Evolutionary conservation across 2,329 filamentous ascomycete genomes (phyloP).

Genomic region (Fusarium metavorans): DNA sequence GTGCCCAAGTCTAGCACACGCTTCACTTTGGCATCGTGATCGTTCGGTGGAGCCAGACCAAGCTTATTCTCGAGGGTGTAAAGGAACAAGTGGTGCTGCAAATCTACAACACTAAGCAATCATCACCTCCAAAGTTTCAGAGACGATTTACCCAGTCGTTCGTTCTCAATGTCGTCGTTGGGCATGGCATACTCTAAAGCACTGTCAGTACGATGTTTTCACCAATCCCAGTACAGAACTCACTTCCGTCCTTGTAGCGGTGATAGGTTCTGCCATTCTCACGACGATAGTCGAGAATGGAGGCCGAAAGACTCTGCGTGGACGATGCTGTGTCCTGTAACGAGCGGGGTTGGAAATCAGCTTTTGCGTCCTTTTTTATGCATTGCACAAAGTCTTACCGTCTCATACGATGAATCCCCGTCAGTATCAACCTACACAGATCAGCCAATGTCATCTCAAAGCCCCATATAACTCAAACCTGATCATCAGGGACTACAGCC

Average conservation of each 20-base stretch:
- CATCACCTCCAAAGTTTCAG: too few species aligned
- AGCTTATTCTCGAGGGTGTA: constrained; percentile 2
- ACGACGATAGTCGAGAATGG: neutral
- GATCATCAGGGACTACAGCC: neutral
- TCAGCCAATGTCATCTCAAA: neutral
- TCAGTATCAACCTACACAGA: neutral
- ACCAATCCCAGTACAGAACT: neutral
- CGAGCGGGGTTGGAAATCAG: neutral
- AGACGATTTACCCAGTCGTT: constrained; percentile 5
- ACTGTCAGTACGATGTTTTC: neutral
- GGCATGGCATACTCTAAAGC: constrained; percentile 10
- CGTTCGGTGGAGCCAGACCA: constrained; percentile 5
- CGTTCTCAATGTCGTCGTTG: constrained; percentile 12
- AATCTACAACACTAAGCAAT: neutral
- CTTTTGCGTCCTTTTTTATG: neutral
- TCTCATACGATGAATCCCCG: neutral
- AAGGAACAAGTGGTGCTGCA: constrained; percentile 5
- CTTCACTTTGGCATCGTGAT: neutral
- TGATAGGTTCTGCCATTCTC: constrained; percentile 29
- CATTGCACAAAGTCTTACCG: neutral
- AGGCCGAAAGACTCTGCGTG: constrained; percentile 10
- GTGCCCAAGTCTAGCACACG: constrained; percentile 11
- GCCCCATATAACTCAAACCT: neutral
- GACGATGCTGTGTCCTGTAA: constrained; percentile 9
- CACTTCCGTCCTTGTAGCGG: constrained; percentile 15